Conservation (phyloP, 1,284 basidiomycete species). For the Ustilago sp. region DNA sequence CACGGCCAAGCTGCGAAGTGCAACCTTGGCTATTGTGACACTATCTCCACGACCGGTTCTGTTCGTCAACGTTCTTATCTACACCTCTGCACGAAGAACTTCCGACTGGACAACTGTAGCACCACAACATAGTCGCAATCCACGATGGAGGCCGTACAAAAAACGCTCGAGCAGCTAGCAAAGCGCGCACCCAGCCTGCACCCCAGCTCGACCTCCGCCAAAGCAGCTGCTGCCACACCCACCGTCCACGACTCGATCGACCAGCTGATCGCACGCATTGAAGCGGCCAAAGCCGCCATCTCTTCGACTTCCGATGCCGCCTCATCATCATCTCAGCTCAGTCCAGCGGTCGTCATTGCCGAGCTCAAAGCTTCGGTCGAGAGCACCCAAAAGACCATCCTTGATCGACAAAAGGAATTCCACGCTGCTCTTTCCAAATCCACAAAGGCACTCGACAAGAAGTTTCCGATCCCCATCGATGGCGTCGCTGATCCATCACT, state of each 20-base stretch:
- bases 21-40: background rate
- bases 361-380: constrained; percentile 48
- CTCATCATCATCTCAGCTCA: constrained; percentile 12
- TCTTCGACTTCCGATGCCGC: constrained; percentile 9
- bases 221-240: constrained; percentile 26
- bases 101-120: too few relatives aligned
- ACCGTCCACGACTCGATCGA: constrained; percentile 60
- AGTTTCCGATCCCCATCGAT: constrained; percentile 58
- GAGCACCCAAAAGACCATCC: constrained; percentile 46
- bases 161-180: constrained; percentile 54
- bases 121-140: too few relatives aligned
- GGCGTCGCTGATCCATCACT: constrained; percentile 56
- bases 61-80: background rate
- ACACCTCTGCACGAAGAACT: background rate
- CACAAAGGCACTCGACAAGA: constrained; percentile 60
- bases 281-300: constrained; percentile 47
- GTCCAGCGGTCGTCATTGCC: constrained; percentile 24
- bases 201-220: constrained; percentile 36
- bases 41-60: background rate
- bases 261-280: constrained; percentile 52
- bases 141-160: constrained; percentile 63
- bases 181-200: constrained; percentile 52
- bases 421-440: constrained; percentile 58
- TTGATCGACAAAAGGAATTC: constrained; percentile 59
- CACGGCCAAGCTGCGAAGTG: background rate